These are phyloP conservation scores for Sarocladiaceae sp. DNA, from an alignment of 2,329 filamentous ascomycete genomes.

Conservation along the genomic window DNA sequence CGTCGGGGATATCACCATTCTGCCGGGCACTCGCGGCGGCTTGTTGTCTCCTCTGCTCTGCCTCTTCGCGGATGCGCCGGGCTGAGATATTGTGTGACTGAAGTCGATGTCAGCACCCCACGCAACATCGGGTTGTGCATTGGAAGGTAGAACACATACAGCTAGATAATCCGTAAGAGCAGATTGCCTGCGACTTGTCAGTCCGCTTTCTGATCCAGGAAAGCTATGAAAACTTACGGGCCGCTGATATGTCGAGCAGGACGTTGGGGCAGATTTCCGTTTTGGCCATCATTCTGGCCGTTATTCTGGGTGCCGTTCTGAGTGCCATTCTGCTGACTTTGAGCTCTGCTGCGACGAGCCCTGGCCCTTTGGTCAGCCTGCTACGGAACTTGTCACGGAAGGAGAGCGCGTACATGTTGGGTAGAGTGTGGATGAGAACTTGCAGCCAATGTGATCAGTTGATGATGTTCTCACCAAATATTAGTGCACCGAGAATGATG, in stretches of 20 bases:
- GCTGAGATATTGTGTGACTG: slow-evolving; percentile 68
- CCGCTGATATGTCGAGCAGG: slow-evolving; percentile 29
- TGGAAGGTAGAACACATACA: slow-evolving; percentile 22
- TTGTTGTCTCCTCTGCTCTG: slow-evolving; percentile 39
- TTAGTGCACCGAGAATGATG: too few relatives aligned
- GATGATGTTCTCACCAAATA: too few relatives aligned
- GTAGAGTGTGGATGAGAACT: too few relatives aligned
- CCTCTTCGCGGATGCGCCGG: slow-evolving; percentile 44
- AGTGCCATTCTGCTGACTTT: slow-evolving; percentile 14
- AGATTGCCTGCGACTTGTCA: slow-evolving; percentile 33
- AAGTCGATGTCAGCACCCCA: too few relatives aligned
- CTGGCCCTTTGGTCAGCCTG: too few relatives aligned
- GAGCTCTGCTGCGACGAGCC: too few relatives aligned
- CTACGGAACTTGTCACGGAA: too few relatives aligned
- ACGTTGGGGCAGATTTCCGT: slow-evolving; percentile 11
- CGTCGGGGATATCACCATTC: slow-evolving; percentile 5
- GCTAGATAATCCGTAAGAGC: slow-evolving; percentile 49
- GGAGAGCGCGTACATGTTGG: too few relatives aligned
- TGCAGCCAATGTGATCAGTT: too few relatives aligned
- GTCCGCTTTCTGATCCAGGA: background rate
- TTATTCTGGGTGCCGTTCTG: slow-evolving; percentile 15
- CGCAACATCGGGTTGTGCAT: background rate
- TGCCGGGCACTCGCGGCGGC: slow-evolving; percentile 18
- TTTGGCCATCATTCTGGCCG: slow-evolving; percentile 10
- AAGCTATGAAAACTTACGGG: slow-evolving; percentile 24